Base-by-base conservation (phyloP, 805 yeast genomes). In the Cyberlindnera mrakii region DNA sequence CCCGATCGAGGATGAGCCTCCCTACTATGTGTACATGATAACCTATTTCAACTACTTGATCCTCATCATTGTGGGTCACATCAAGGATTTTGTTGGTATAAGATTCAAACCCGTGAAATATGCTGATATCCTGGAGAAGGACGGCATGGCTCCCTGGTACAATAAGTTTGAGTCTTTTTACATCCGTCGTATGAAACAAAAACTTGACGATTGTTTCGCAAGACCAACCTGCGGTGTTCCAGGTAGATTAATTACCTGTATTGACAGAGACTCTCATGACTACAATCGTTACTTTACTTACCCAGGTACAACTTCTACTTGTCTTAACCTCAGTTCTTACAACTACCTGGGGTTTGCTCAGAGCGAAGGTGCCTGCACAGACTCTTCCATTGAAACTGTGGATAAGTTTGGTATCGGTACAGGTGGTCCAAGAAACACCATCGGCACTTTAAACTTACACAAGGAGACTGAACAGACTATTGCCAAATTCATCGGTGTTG, bases 211-310 rank as follows among this genome's bases (percentile, higher is more conserved):
- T 66, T 88, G 96, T 64, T 93, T 93, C 63, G 87, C 95, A 2
- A 80, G 96, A 61, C 96, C 96, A 35, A 87, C 95, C n/a, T 84
- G 85, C 46, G 98, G 97, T 40, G 98, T 91, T 17, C 98, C 99
- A 1, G 99, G 99, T 23, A 79, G 99, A 62, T 82, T 72, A 57
- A 80, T 91, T 54, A 77, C 80, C 45, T 82, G 96, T 55, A 81
- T 83, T 55, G 90, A 88, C 55, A 78, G 99, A 54, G 66, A 70
- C 29, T 74, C 89, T n/a, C 71, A 73, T 37, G 82, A 83, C 52
- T 75, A 77, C 55, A 79, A 80, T 59, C 71, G 72, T 33, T 72
- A 77, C 43, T 87, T 83, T 59, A 72, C 78, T 30, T 86, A 84
- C 58, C 78, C 87, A 32, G 96, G 97, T 10, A 72, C 80, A 13